phyloP scores from a whole-genome alignment of 2,329 filamentous ascomycete genomes.

The Claviceps digitariae region DNA sequence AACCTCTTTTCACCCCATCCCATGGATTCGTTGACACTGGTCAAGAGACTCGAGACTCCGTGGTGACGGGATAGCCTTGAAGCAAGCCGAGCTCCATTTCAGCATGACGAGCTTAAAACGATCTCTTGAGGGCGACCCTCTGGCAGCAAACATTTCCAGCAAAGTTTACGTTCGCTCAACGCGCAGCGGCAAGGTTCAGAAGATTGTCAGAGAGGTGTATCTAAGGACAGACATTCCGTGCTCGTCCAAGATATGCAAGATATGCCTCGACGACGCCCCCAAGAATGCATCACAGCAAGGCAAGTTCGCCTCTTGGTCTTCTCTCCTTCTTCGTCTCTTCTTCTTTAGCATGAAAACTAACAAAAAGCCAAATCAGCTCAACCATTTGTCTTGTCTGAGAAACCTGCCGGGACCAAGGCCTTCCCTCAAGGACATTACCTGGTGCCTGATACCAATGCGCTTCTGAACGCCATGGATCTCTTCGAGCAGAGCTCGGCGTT shows the following conservation, averaged over 20 bases:
- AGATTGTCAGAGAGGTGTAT: conserved; percentile 95
- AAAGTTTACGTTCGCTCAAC: conserved; percentile 94
- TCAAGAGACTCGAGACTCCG: background rate
- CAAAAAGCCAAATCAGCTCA: conserved; percentile 36
- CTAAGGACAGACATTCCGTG: conserved; percentile 94
- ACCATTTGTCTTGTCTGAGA: conserved; percentile 80
- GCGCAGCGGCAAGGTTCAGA: conserved; percentile 93
- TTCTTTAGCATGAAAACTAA: background rate
- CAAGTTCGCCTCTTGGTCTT: conserved; percentile 26
- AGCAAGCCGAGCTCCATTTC: conserved; percentile 1
- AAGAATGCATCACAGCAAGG: conserved; percentile 66
- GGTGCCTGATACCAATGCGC: conserved; percentile 88
- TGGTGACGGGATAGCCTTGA: conserved; percentile 2
- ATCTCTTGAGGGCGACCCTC: conserved; percentile 35
- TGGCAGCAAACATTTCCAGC: conserved; percentile 69
- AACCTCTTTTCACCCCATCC: conserved; percentile 8
- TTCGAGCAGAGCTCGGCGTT: conserved; percentile 89
- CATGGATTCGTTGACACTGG: conserved; percentile 1
- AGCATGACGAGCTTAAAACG: conserved; percentile 55
- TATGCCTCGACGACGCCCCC: conserved; percentile 62
- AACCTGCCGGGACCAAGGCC: conserved; percentile 66
- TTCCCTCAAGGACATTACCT: conserved; percentile 88
- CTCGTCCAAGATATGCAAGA: conserved; percentile 75
- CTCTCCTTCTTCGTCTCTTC: too few species aligned
- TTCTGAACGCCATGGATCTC: conserved; percentile 91